Base-by-base conservation (phyloP, 2,329 filamentous ascomycete genomes). In the Colletotrichum destructivum region DNA sequence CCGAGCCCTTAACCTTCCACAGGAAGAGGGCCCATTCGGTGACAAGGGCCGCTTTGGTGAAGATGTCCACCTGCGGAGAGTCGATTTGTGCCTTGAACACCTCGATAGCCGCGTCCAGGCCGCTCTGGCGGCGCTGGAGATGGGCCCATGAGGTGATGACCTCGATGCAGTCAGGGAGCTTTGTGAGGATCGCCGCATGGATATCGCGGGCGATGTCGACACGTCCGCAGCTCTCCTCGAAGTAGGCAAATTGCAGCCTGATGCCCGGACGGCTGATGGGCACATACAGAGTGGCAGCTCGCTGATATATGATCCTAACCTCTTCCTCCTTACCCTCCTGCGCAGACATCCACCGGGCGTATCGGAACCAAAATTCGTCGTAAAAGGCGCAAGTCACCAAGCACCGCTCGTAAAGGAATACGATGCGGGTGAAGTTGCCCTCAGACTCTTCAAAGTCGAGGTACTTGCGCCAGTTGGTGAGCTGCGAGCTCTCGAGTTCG, bases 341-440 rank as follows among this genome's bases (percentile, higher is more conserved):
- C 0, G 90, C 90, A 71, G 89, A 88, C 93, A 98, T 97, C 96
- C 96, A 99, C 51, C 96, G 88, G 18, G 93, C 94, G 82, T 98
- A 99, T n/a, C 96, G 93, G 77, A 97, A 91, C 96, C 96, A 99
- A 82, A 98, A 97, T 79, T 98, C 96, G 61, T 98, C 96, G 79
- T 99, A 98, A 75, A 97, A 93, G 18, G 96, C 96, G 78, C 94
- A 97, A 0, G 94, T 96, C 46, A 98, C 94, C 63, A 99, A 83
- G 77, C 95, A 98, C 62, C 96, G 92, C 84, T 99, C 96, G 80
- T 99, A 98, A 42, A 99, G 84, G 78, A 96, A 96, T 7, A 93
- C 89, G 56, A 88, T 92, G 71, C 96, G 90, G 16, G 87, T 82
- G 75, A 91, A 94, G 74, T 95, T 90, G 63, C 93, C 94, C 81